Evolutionary conservation across 2,329 filamentous ascomycete genomes (phyloP).

Genomic region (Ascochyta clinopodiicola): DNA sequence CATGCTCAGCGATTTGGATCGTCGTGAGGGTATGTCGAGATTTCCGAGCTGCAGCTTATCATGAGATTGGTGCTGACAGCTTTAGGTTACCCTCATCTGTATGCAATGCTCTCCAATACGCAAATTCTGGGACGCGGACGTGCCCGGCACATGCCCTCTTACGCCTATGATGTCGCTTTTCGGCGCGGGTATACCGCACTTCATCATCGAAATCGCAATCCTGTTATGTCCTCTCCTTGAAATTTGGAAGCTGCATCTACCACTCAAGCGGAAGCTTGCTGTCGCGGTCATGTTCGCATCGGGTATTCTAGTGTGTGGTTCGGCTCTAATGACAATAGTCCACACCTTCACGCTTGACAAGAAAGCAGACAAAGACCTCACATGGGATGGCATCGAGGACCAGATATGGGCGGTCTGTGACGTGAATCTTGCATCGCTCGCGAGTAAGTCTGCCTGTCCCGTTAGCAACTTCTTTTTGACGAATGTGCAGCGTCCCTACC

Average conservation of each 20-base stretch:
- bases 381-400: constrained; percentile 29
- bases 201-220: constrained; percentile 32
- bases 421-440: constrained; percentile 31
- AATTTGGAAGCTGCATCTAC: constrained; percentile 26
- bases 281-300: constrained; percentile 30
- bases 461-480: background rate
- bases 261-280: constrained; percentile 24
- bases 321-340: constrained; percentile 27
- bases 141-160: constrained; percentile 24
- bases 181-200: constrained; percentile 25
- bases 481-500: constrained; percentile 25
- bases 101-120: constrained; percentile 28
- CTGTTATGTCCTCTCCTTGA: constrained; percentile 29
- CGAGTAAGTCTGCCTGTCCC: constrained; percentile 15
- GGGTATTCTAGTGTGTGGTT: constrained; percentile 27
- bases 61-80: background rate
- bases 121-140: constrained; percentile 27
- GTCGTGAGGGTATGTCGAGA: constrained; percentile 20
- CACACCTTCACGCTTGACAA: constrained; percentile 23
- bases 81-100: constrained; percentile 23
- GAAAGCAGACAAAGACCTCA: constrained; percentile 24
- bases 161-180: constrained; percentile 30
- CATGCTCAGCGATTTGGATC: constrained; percentile 22
- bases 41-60: background rate
- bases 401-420: constrained; percentile 37